Evolutionary conservation across 805 yeast genomes (phyloP).

Genomic region (Kodamaea hsintzibuensis): DNA sequence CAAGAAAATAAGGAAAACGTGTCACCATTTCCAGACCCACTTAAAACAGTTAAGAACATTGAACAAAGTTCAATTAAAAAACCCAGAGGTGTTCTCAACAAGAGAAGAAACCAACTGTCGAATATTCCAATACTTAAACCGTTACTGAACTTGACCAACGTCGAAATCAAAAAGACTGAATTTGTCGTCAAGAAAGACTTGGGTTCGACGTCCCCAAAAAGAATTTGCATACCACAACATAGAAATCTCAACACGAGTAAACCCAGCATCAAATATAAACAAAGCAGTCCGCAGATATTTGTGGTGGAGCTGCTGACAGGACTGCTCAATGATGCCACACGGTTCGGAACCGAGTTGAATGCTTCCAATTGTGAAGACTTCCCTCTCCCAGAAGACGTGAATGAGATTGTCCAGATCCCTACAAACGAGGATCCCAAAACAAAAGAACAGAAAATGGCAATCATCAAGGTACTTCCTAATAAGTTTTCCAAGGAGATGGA

Average conservation of each 20-base stretch:
- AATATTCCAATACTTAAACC: slow-evolving; percentile 32
- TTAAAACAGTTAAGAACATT: slow-evolving; percentile 19
- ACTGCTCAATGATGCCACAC: slow-evolving; percentile 60
- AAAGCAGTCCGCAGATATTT: slow-evolving; percentile 32
- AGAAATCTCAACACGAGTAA: slow-evolving; percentile 24
- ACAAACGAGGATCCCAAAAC: slow-evolving; percentile 30
- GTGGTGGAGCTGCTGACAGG: slow-evolving; percentile 67
- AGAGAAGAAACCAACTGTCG: slow-evolving; percentile 17
- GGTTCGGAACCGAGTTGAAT: slow-evolving; percentile 68
- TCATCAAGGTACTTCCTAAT: slow-evolving; percentile 35
- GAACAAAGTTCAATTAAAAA: slow-evolving; percentile 18
- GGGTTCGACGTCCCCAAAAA: slow-evolving; percentile 36
- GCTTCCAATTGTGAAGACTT: slow-evolving; percentile 62
- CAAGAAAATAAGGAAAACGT: slow-evolving; percentile 33
- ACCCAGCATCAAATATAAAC: slow-evolving; percentile 30
- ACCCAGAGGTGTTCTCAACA: slow-evolving; percentile 19
- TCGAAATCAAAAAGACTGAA: slow-evolving; percentile 12
- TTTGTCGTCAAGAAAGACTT: slow-evolving; percentile 13
- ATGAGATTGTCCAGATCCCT: slow-evolving; percentile 63
- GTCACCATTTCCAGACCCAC: slow-evolving; percentile 21
- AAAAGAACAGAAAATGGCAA: slow-evolving; percentile 38
- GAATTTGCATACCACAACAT: slow-evolving; percentile 47
- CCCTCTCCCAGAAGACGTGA: slow-evolving; percentile 56
- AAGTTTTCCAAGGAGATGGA: background rate
- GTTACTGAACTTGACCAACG: slow-evolving; percentile 20